phyloP scores from a whole-genome alignment of 768 basidiomycete genomes.

The Tephrocybe sp. region DNA sequence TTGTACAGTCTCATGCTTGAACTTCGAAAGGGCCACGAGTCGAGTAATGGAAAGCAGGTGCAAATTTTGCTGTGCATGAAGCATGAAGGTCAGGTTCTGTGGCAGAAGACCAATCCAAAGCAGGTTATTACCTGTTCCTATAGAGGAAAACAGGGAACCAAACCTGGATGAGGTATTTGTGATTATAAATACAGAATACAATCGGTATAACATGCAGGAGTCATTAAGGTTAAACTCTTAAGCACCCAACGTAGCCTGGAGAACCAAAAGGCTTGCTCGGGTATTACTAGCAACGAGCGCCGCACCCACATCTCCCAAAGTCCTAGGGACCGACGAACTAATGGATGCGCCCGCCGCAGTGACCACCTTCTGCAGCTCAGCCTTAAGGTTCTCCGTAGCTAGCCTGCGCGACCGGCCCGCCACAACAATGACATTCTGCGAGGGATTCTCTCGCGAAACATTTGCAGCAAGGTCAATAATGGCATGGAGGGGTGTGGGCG shows the following conservation, averaged over 20 bases:
- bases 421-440: conserved; percentile 58
- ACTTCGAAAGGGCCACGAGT: too few species aligned
- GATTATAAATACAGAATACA: too few species aligned
- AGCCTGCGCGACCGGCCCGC: conserved; percentile 74
- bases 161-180: too few species aligned
- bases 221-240: too few species aligned
- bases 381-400: conserved; percentile 53
- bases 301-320: conserved; percentile 74
- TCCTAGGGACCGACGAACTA: conserved; percentile 61
- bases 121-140: too few species aligned
- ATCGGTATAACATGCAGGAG: too few species aligned
- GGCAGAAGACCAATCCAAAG: too few species aligned
- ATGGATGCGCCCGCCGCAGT: conserved; percentile 38
- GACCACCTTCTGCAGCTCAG: conserved; percentile 54
- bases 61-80: too few species aligned
- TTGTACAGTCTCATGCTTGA: too few species aligned
- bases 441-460: conserved; percentile 24
- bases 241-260: conserved; percentile 33
- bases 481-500: conserved; percentile 55
- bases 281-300: conserved; percentile 58
- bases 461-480: conserved; percentile 41
- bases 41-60: too few species aligned
- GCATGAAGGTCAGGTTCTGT: too few species aligned
- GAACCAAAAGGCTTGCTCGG: conserved; percentile 48
- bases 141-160: too few species aligned